Conservation (phyloP, 176 grass and related monocot genomes). For the Avena sativa region DNA sequence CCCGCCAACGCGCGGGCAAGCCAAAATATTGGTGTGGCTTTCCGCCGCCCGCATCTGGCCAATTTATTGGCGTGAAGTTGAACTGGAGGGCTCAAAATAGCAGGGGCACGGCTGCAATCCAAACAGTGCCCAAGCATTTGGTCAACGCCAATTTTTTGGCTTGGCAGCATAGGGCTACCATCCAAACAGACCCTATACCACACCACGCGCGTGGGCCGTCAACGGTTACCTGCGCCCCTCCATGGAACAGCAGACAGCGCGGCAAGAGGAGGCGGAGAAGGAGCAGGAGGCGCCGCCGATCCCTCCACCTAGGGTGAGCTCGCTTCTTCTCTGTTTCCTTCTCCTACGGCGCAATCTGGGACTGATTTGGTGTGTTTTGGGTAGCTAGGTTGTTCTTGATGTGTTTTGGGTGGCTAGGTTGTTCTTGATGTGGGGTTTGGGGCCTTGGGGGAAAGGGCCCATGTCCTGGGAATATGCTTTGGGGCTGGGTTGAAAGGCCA, state of each 20-base stretch:
- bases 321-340: neutral
- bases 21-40: too few relatives aligned
- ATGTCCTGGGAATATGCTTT: neutral
- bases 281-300: constrained; percentile 43
- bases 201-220: constrained; percentile 3
- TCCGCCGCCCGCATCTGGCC: too few relatives aligned
- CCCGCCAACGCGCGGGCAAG: too few relatives aligned
- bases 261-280: constrained; percentile 37
- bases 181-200: constrained; percentile 25
- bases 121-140: too few relatives aligned
- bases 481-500: neutral
- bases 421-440: constrained; percentile 3
- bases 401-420: constrained; percentile 8
- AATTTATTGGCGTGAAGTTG: too few relatives aligned
- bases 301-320: constrained; percentile 43
- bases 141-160: too few relatives aligned
- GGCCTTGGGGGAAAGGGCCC: neutral
- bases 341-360: constrained; percentile 14
- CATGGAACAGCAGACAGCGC: constrained; percentile 61
- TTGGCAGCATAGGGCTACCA: too few relatives aligned
- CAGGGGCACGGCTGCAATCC: too few relatives aligned
- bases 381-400: neutral
- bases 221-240: constrained; percentile 41
- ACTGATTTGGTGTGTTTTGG: neutral
- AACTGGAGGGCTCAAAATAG: too few relatives aligned